phyloP scores from a whole-genome alignment of 805 yeast species.

The Ogataea nakhonphanomensis region DNA sequence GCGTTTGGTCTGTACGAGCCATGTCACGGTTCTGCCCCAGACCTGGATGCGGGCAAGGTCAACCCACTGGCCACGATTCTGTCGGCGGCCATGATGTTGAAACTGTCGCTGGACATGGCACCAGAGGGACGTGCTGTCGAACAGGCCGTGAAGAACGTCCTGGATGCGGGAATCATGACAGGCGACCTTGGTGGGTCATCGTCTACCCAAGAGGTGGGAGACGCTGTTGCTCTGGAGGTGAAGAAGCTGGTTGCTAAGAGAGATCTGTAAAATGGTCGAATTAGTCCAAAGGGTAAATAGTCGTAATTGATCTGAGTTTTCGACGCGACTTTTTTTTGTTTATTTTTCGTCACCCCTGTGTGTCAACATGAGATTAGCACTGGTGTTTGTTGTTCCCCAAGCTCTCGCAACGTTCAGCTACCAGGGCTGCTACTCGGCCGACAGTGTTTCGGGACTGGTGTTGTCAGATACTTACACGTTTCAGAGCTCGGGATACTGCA shows the following conservation, averaged over 20 bases:
- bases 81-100: constrained; percentile 96
- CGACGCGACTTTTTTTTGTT: constrained; percentile 12
- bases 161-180: constrained; percentile 84
- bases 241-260: constrained; percentile 28
- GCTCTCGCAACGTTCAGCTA: constrained; percentile 20
- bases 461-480: constrained; percentile 46
- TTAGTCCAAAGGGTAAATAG: not conserved
- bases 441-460: constrained; percentile 32
- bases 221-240: constrained; percentile 80
- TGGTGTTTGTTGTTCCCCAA: constrained; percentile 1
- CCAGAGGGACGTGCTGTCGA: constrained; percentile 88
- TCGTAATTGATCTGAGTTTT: not conserved
- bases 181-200: constrained; percentile 87
- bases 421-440: constrained; percentile 27
- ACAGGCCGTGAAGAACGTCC: constrained; percentile 76
- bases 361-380: constrained; percentile 10
- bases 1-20: constrained; percentile 98
- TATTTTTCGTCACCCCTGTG: constrained; percentile 6
- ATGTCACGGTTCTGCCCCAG: constrained; percentile 98
- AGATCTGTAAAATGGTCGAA: not conserved
- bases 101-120: constrained; percentile 77
- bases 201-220: constrained; percentile 88
- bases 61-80: constrained; percentile 94
- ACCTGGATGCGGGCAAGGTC: constrained; percentile 79
- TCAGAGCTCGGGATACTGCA: constrained; percentile 64